Conservation (phyloP, 2,329 filamentous ascomycete genomes). For the Escovopsis sp. region DNA sequence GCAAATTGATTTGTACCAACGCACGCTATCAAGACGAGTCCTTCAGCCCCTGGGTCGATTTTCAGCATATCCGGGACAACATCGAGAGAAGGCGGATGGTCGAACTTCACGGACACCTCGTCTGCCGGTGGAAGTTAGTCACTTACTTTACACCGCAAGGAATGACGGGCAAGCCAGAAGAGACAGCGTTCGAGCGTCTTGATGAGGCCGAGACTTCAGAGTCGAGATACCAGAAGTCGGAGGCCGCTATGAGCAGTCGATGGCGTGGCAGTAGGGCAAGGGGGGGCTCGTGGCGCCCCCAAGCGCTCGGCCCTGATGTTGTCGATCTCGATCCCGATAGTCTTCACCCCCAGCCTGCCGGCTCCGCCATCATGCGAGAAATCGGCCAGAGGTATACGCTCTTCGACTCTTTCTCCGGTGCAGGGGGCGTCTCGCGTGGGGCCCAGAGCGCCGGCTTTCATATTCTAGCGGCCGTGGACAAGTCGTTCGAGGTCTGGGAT, state of each 20-base stretch:
- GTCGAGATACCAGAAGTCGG: constrained; percentile 13
- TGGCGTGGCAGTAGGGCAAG: constrained; percentile 15
- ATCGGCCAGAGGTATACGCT: constrained; percentile 42
- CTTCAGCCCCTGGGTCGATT: constrained; percentile 9
- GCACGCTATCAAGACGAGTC: constrained; percentile 25
- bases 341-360: neutral
- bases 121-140: constrained; percentile 35
- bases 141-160: constrained; percentile 10
- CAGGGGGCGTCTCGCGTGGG: constrained; percentile 54
- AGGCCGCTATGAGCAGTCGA: constrained; percentile 18
- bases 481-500: constrained; percentile 35
- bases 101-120: constrained; percentile 20
- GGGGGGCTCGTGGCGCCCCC: constrained; percentile 18
- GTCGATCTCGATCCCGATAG: constrained; percentile 7
- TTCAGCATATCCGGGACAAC: constrained; percentile 5
- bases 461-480: constrained; percentile 49
- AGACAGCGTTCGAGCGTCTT: constrained; percentile 23
- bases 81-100: neutral
- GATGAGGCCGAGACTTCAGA: constrained; percentile 13
- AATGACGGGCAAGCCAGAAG: constrained; percentile 12
- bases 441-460: constrained; percentile 41
- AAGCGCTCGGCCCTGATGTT: constrained; percentile 7
- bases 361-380: neutral
- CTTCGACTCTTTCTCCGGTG: constrained; percentile 59
- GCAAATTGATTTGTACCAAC: constrained; percentile 41